These are phyloP conservation scores for Aeminium ludgeri DNA, from an alignment of 495 filamentous ascomycete species.

Conservation along the genomic window DNA sequence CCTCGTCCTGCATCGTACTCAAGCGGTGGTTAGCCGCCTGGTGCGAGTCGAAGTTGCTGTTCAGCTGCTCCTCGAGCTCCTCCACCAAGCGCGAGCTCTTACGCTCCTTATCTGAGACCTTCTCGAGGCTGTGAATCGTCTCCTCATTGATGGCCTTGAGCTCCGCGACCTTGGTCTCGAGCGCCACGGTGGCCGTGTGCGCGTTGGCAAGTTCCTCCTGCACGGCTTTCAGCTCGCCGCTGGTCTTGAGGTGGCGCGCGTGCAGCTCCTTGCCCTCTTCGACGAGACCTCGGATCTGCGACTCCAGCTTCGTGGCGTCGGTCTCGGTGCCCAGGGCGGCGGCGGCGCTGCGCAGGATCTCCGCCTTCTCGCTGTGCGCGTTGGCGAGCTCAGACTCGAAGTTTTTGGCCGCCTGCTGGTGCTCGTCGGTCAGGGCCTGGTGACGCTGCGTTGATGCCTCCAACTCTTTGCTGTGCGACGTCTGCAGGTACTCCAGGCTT, in stretches of 20 bases:
- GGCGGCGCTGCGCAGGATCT: conserved; percentile 36
- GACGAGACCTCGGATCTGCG: conserved; percentile 31
- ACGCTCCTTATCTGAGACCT: conserved; percentile 45
- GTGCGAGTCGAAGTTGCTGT: conserved; percentile 83
- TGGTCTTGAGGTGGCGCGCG: conserved; percentile 23
- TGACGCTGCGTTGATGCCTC: conserved; percentile 30
- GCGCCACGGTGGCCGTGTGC: conserved; percentile 29
- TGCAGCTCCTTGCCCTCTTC: conserved; percentile 22
- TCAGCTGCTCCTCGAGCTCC: conserved; percentile 94
- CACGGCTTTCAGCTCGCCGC: conserved; percentile 28
- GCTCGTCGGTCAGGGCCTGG: conserved; percentile 21
- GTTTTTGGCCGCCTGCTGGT: conserved; percentile 40
- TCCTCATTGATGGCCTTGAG: conserved; percentile 25
- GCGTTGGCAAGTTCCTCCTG: conserved; percentile 44
- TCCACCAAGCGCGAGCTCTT: conserved; percentile 83
- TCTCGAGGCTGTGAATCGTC: conserved; percentile 34
- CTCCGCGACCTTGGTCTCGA: conserved; percentile 36
- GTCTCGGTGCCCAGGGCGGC: conserved; percentile 31
- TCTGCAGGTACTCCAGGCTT: conserved; percentile 35
- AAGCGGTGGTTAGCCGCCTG: conserved; percentile 62
- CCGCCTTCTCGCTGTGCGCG: conserved; percentile 51
- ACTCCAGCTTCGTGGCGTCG: conserved; percentile 31
- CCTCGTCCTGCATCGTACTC: conserved; percentile 51
- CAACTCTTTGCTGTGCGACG: conserved; percentile 37
- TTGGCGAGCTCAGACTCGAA: conserved; percentile 54